These are phyloP conservation scores for Eimeria necatrix DNA, from an alignment of 169 alveolate species.

Conservation along the genomic window DNA sequence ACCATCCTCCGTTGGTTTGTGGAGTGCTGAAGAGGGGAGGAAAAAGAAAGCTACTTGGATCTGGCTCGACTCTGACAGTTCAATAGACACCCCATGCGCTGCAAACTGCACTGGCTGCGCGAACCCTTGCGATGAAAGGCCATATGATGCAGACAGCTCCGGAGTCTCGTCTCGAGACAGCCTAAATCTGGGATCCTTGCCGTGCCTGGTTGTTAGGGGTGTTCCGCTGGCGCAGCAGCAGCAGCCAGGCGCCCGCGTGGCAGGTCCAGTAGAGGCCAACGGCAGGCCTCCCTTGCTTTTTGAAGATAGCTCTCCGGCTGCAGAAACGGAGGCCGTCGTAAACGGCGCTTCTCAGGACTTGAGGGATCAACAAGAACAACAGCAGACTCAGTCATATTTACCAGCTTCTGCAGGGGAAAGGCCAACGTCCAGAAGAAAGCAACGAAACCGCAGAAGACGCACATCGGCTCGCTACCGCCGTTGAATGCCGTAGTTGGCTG, in stretches of 20 bases:
- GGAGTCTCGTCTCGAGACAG: slow-evolving; percentile 38
- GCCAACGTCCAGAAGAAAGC: neutral
- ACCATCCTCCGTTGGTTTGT: neutral
- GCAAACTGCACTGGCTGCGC: slow-evolving; percentile 40
- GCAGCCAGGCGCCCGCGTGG: slow-evolving; percentile 8
- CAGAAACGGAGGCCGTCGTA: neutral
- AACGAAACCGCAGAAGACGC: slow-evolving; percentile 22
- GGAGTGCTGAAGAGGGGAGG: neutral
- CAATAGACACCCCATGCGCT: slow-evolving; percentile 64
- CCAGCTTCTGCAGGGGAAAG: neutral
- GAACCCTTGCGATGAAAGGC: slow-evolving; percentile 12
- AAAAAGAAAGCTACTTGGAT: neutral
- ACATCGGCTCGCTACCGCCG: neutral
- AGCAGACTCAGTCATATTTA: neutral
- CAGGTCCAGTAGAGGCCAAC: slow-evolving; percentile 60
- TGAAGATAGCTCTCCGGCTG: slow-evolving; percentile 2
- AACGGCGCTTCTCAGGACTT: neutral
- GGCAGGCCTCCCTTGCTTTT: slow-evolving; percentile 66
- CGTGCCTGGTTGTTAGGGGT: slow-evolving; percentile 26
- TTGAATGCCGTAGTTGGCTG: neutral
- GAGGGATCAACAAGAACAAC: slow-evolving; percentile 23
- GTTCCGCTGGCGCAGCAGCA: slow-evolving; percentile 50
- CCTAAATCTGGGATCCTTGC: neutral
- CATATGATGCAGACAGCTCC: slow-evolving; percentile 56
- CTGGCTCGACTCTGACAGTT: slow-evolving; percentile 37